A percentile compares a stretch with the other conserved stretches of the same genome.
Conservation (phyloP, 371 early-diverging fungal genomes). For the Dentiscutata heterogama region DNA sequence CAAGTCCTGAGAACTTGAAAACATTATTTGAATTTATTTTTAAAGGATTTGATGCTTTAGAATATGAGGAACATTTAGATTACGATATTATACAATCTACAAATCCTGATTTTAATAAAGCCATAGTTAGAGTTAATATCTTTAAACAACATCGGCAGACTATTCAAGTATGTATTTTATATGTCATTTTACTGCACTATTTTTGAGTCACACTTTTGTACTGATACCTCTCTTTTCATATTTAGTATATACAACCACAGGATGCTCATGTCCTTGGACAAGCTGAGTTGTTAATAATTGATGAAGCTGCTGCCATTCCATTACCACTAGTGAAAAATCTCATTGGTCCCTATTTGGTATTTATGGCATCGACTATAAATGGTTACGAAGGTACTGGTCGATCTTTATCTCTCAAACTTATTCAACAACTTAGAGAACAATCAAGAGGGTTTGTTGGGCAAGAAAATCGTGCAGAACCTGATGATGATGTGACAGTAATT, state of each 20-base stretch:
- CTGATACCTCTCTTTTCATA: background rate
- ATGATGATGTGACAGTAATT: slow-evolving; percentile 62
- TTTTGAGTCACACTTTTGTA: background rate
- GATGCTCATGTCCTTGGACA: slow-evolving; percentile 93
- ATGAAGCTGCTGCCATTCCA: slow-evolving; percentile 99
- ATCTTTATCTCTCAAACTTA: slow-evolving; percentile 95
- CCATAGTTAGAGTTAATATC: slow-evolving; percentile 95
- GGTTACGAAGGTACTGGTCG: slow-evolving; percentile 99
- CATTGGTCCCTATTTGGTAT: slow-evolving; percentile 95
- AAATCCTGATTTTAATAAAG: slow-evolving; percentile 94
- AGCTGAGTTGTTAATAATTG: slow-evolving; percentile 98
- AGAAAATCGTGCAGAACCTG: slow-evolving; percentile 58
- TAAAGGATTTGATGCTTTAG: slow-evolving; percentile 96
- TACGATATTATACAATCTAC: slow-evolving; percentile 97
- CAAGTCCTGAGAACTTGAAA: slow-evolving; percentile 98
- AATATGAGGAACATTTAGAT: slow-evolving; percentile 98
- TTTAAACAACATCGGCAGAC: slow-evolving; percentile 98
- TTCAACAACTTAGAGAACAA: slow-evolving; percentile 94
- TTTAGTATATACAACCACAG: slow-evolving; percentile 93
- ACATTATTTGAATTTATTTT: slow-evolving; percentile 98
- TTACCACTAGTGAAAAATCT: slow-evolving; percentile 92
- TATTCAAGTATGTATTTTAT: slow-evolving; percentile 72
- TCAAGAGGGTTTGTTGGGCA: slow-evolving; percentile 80
- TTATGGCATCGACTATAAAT: slow-evolving; percentile 99
- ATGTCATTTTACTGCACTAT: background rate